Conservation (phyloP, 2,329 filamentous ascomycete genomes). For the Mycosphaerelloides madeirae region DNA sequence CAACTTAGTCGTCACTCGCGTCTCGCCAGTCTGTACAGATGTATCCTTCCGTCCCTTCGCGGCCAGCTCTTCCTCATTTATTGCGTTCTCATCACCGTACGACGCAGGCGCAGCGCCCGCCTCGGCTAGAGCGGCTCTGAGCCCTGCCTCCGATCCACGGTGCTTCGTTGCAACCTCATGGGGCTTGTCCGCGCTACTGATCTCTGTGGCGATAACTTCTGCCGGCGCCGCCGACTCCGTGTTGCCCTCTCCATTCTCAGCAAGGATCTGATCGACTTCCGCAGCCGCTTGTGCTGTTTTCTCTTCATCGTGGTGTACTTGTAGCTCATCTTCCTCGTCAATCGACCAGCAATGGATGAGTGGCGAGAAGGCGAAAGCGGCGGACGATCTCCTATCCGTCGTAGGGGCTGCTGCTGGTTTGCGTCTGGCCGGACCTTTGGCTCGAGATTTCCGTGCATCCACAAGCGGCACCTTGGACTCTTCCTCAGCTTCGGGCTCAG, state of each 20-base stretch:
- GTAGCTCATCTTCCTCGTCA: conserved; percentile 38
- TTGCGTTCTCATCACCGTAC: conserved; percentile 5
- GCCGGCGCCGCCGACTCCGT: conserved; percentile 22
- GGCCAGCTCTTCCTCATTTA: conserved; percentile 32
- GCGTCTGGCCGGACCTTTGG: conserved; percentile 78
- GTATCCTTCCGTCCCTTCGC: conserved; percentile 9
- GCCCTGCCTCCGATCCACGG: conserved; percentile 14
- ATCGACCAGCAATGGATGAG: conserved; percentile 41
- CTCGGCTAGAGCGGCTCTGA: conserved; percentile 21
- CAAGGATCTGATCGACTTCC: conserved; percentile 23
- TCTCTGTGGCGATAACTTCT: conserved; percentile 9
- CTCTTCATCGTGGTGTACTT: conserved; percentile 26
- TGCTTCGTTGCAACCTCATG: conserved; percentile 14
- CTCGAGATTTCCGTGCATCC: conserved; percentile 86
- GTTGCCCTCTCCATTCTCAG: conserved; percentile 24
- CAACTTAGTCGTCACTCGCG: conserved; percentile 14
- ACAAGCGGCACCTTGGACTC: conserved; percentile 69
- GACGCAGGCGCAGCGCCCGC: conserved; percentile 20
- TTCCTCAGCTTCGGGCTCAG: conserved; percentile 51
- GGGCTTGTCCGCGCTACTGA: conserved; percentile 17
- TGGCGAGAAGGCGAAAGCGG: conserved; percentile 40
- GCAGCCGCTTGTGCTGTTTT: conserved; percentile 6
- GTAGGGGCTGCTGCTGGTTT: conserved; percentile 59
- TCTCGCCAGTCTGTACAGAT: conserved; percentile 16
- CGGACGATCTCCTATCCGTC: conserved; percentile 42